These are phyloP conservation scores for Purshia tridentata DNA, from an alignment of 306 rosid genomes.

Conservation along the genomic window DNA sequence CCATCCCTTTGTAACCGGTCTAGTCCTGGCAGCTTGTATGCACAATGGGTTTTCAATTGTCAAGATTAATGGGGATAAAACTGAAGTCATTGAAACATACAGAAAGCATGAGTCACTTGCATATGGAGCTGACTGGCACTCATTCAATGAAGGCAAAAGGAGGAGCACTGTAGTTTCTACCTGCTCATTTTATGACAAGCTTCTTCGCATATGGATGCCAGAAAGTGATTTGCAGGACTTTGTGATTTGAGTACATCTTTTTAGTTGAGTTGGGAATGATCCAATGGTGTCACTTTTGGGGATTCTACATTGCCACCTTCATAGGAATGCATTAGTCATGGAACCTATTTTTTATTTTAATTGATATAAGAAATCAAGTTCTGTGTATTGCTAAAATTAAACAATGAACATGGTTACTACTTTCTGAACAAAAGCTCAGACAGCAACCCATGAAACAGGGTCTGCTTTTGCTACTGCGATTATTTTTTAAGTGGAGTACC, in stretches of 20 bases:
- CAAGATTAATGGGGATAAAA: conserved; percentile 36
- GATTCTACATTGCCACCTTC: background rate
- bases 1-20: conserved; percentile 55
- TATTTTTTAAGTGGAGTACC: background rate
- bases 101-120: conserved; percentile 77
- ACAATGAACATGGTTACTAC: conserved; percentile 2
- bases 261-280: background rate
- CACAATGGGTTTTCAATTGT: conserved; percentile 88
- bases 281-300: conserved; percentile 18
- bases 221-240: conserved; percentile 34
- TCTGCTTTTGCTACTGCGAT: background rate
- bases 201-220: conserved; percentile 71
- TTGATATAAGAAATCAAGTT: conserved; percentile 8
- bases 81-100: conserved; percentile 70
- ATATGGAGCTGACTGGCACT: conserved; percentile 88
- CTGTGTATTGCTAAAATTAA: background rate
- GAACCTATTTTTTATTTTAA: background rate
- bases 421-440: conserved; percentile 3
- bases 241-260: background rate
- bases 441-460: conserved; percentile 5
- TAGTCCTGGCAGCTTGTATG: conserved; percentile 93
- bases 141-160: conserved; percentile 25
- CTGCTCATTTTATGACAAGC: conserved; percentile 86
- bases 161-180: conserved; percentile 65
- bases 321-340: conserved; percentile 6